These are phyloP conservation scores for Elsinoe ampelina DNA, from an alignment of 2,329 filamentous ascomycete species.

Conservation along the genomic window DNA sequence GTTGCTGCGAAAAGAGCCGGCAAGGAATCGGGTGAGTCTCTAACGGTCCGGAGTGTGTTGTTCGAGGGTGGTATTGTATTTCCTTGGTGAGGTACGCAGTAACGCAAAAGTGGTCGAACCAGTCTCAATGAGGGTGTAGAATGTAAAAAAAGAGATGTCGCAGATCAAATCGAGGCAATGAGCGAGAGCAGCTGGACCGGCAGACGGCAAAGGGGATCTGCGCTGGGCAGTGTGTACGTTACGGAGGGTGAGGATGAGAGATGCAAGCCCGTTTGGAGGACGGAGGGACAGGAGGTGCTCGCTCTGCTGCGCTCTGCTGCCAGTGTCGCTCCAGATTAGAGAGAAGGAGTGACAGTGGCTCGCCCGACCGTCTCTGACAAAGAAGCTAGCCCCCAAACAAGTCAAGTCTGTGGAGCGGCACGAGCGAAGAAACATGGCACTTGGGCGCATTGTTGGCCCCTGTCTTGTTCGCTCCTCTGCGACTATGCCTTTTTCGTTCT, in stretches of 20 bases:
- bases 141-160: neutral
- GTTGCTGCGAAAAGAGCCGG: neutral
- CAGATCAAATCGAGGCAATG: neutral
- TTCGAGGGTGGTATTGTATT: conserved; percentile 1
- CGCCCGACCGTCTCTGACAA: neutral
- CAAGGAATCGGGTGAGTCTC: neutral
- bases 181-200: conserved; percentile 9
- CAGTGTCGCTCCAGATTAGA: neutral
- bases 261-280: conserved; percentile 6
- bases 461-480: neutral
- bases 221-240: conserved; percentile 6
- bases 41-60: conserved; percentile 7
- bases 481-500: neutral
- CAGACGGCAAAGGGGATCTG: conserved; percentile 10
- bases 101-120: neutral
- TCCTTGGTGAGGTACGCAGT: neutral
- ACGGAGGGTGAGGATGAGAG: neutral
- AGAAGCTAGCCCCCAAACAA: neutral
- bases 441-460: conserved; percentile 7
- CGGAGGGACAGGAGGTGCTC: conserved; percentile 8
- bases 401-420: neutral
- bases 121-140: conserved; percentile 4
- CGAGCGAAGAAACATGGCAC: conserved; percentile 6
- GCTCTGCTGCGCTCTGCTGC: too few relatives aligned
- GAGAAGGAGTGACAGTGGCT: neutral